Percentiles rank a stretch among this genome's conserved stretches.
These are phyloP conservation scores for Stephania yunnanensis DNA, from an alignment of 164 flowering plant genomes.

Conservation along the genomic window DNA sequence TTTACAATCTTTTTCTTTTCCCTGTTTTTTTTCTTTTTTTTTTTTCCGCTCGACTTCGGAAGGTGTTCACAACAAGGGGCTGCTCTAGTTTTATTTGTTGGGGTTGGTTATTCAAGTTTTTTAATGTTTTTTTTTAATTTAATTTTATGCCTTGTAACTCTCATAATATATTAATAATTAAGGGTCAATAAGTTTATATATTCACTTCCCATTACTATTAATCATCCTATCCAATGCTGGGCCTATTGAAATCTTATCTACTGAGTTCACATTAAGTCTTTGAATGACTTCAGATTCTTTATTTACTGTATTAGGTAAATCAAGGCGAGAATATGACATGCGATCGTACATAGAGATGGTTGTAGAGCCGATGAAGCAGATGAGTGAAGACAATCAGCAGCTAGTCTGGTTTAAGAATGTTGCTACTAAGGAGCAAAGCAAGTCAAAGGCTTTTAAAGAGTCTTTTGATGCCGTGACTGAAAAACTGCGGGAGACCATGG, in stretches of 20 bases:
- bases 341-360: constrained; percentile 77
- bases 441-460: constrained; percentile 47
- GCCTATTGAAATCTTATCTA: neutral
- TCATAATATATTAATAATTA: too few relatives aligned
- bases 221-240: neutral
- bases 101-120: too few relatives aligned
- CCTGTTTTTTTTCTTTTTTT: too few relatives aligned
- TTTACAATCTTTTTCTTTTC: too few relatives aligned
- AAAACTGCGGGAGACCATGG: constrained; percentile 49
- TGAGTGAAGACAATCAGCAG: constrained; percentile 79
- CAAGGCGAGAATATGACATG: constrained; percentile 67
- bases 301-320: constrained; percentile 42
- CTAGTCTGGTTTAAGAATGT: constrained; percentile 49
- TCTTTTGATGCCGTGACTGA: constrained; percentile 38
- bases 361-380: constrained; percentile 53
- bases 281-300: neutral
- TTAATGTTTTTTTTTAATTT: too few relatives aligned
- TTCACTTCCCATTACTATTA: too few relatives aligned
- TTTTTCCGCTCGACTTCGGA: too few relatives aligned
- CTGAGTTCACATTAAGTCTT: neutral
- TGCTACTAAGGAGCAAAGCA: constrained; percentile 36
- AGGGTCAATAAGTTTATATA: too few relatives aligned
- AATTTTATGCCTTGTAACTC: too few relatives aligned
- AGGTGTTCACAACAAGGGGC: too few relatives aligned
- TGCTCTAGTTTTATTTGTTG: too few relatives aligned